A percentile compares a stretch with the other conserved stretches of the same genome.
Conservation (phyloP, 2,329 filamentous ascomycete genomes). For the Fusarium scirpi region DNA sequence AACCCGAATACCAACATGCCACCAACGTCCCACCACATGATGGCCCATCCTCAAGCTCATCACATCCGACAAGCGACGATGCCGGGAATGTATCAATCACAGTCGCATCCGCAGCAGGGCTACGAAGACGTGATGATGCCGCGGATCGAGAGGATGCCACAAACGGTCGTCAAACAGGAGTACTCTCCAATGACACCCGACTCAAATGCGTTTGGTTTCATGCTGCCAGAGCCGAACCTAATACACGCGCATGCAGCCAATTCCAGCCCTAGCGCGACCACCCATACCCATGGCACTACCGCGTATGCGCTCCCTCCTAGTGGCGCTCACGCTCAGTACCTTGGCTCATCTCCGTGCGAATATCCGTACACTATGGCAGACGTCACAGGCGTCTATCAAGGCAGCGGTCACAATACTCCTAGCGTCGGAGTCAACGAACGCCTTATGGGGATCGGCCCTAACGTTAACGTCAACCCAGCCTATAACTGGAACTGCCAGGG, state of each 20-base stretch:
- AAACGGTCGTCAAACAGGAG: constrained; percentile 37
- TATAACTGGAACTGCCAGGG: constrained; percentile 39
- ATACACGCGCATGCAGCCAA: constrained; percentile 29
- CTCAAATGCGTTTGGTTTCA: constrained; percentile 34
- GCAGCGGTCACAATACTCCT: constrained; percentile 24
- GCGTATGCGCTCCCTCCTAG: constrained; percentile 36
- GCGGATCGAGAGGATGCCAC: constrained; percentile 41
- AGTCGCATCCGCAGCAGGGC: constrained; percentile 34
- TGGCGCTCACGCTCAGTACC: constrained; percentile 35
- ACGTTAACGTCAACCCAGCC: not conserved
- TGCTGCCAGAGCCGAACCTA: constrained; percentile 40
- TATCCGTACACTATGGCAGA: constrained; percentile 47
- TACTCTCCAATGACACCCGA: constrained; percentile 43
- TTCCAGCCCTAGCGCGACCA: constrained; percentile 20
- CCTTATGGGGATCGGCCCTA: constrained; percentile 35
- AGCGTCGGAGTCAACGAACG: constrained; percentile 38
- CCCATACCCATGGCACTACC: constrained; percentile 15
- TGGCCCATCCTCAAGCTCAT: constrained; percentile 27
- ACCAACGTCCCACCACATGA: constrained; percentile 37
- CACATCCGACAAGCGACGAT: constrained; percentile 37
- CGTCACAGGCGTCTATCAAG: constrained; percentile 46
- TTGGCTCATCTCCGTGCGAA: constrained; percentile 33
- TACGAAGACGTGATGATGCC: constrained; percentile 40
- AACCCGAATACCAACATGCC: constrained; percentile 20
- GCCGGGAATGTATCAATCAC: constrained; percentile 38